phyloP scores from a whole-genome alignment of 768 basidiomycete genomes.

The Melanogaster broomeanus region DNA sequence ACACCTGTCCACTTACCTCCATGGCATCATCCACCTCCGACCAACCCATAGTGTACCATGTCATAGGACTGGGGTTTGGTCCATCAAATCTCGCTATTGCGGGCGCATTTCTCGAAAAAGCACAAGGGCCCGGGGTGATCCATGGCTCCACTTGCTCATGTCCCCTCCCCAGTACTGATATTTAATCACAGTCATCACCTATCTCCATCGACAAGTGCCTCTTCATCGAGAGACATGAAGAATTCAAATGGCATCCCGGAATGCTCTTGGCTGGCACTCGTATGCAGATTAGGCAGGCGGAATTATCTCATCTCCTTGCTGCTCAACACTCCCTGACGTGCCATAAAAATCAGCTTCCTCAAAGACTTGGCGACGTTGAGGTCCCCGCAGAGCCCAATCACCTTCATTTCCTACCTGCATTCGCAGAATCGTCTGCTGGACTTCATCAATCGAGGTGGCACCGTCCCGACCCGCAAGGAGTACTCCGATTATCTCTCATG shows the following conservation, averaged over 20 bases:
- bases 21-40: background rate
- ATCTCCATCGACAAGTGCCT: constrained; percentile 33
- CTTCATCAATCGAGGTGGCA: constrained; percentile 56
- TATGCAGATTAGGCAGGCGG: constrained; percentile 53
- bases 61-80: constrained; percentile 54
- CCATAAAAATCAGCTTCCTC: constrained; percentile 41
- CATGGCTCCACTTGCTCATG: background rate
- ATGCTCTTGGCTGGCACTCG: constrained; percentile 53
- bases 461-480: constrained; percentile 52
- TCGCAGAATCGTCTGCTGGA: constrained; percentile 47
- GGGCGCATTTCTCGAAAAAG: constrained; percentile 49
- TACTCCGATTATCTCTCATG: constrained; percentile 56
- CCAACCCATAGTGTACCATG: constrained; percentile 35
- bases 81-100: constrained; percentile 55
- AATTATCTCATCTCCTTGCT: background rate
- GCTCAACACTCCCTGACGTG: constrained; percentile 5
- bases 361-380: constrained; percentile 57
- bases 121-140: constrained; percentile 19
- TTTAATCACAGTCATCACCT: constrained; percentile 5
- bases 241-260: constrained; percentile 57
- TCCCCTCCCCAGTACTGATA: background rate
- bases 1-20: background rate
- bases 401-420: constrained; percentile 56
- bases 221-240: constrained; percentile 50
- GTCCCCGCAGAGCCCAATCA: constrained; percentile 49